These are phyloP conservation scores for Colletotrichum sp. DNA, from an alignment of 2,329 filamentous ascomycete species.

Conservation along the genomic window DNA sequence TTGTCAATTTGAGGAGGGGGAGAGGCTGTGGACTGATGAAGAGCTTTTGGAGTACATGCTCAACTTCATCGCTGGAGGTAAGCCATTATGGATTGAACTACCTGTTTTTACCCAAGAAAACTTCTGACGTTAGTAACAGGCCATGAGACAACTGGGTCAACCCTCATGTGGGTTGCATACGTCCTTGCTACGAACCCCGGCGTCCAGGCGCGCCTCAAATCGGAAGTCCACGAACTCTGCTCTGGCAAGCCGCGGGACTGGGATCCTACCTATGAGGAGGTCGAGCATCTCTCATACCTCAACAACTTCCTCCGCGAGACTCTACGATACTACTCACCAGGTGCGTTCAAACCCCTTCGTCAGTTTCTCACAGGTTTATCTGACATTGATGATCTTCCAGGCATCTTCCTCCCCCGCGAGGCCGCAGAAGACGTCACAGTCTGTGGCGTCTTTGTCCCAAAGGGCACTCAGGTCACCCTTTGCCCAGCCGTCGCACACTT, in stretches of 20 bases:
- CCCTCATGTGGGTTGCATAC: slow-evolving; percentile 17
- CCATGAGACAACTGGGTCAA: slow-evolving; percentile 21
- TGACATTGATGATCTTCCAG: background rate
- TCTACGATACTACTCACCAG: slow-evolving; percentile 38
- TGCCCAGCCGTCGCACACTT: slow-evolving; percentile 28
- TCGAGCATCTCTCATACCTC: slow-evolving; percentile 50
- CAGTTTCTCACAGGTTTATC: background rate
- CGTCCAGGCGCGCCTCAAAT: slow-evolving; percentile 7
- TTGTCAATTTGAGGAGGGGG: slow-evolving; percentile 7
- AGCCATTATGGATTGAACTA: background rate
- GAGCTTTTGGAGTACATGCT: slow-evolving; percentile 29
- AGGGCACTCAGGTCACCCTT: slow-evolving; percentile 31
- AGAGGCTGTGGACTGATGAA: slow-evolving; percentile 23
- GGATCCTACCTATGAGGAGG: slow-evolving; percentile 39
- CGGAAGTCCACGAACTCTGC: slow-evolving; percentile 31
- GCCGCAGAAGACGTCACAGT: slow-evolving; percentile 29
- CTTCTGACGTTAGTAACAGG: background rate
- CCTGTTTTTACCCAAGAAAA: too few species aligned
- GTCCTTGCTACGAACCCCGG: slow-evolving; percentile 6
- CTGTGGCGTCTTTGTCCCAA: slow-evolving; percentile 29
- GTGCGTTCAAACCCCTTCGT: slow-evolving; percentile 25
- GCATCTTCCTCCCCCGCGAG: slow-evolving; percentile 27
- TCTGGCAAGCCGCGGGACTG: slow-evolving; percentile 31
- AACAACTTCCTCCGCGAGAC: slow-evolving; percentile 42
- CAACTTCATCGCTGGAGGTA: slow-evolving; percentile 26